phyloP scores from a whole-genome alignment of 73 alveolate species.

The Paramecium caudatum region DNA sequence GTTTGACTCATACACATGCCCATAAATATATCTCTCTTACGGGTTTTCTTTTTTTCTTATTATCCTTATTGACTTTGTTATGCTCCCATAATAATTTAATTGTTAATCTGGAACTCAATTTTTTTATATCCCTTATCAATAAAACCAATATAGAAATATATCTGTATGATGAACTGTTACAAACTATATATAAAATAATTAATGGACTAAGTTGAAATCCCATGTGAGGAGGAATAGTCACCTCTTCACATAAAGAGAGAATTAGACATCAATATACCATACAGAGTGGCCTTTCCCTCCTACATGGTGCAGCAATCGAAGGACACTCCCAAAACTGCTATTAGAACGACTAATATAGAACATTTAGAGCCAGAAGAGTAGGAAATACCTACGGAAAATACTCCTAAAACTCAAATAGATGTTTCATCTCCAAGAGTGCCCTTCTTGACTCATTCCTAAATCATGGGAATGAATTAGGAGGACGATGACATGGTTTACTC shows the following conservation, averaged over 20 bases:
- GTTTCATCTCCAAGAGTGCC: conserved; percentile 67
- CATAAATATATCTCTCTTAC: conserved; percentile 46
- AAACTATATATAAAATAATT: not conserved
- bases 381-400: conserved; percentile 41
- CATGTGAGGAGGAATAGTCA: conserved; percentile 52
- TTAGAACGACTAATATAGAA: not conserved
- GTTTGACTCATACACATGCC: conserved; percentile 25
- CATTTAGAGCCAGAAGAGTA: conserved; percentile 26
- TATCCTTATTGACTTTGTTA: conserved; percentile 44
- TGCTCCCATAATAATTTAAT: conserved; percentile 50
- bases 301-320: not conserved
- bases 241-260: conserved; percentile 57
- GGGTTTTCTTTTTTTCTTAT: not conserved
- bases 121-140: not conserved
- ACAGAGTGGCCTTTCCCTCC: conserved; percentile 15
- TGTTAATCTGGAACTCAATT: not conserved
- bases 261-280: conserved; percentile 57
- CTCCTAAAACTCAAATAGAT: conserved; percentile 55
- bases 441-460: conserved; percentile 59
- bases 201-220: conserved; percentile 54
- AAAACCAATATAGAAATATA: conserved; percentile 4
- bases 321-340: conserved; percentile 59
- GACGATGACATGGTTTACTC: conserved; percentile 60
- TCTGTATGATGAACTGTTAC: no score
- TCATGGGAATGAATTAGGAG: conserved; percentile 46